Evolutionary conservation across 352 stramenopile species (phyloP).

Genomic region (Globisporangium radiosum): DNA sequence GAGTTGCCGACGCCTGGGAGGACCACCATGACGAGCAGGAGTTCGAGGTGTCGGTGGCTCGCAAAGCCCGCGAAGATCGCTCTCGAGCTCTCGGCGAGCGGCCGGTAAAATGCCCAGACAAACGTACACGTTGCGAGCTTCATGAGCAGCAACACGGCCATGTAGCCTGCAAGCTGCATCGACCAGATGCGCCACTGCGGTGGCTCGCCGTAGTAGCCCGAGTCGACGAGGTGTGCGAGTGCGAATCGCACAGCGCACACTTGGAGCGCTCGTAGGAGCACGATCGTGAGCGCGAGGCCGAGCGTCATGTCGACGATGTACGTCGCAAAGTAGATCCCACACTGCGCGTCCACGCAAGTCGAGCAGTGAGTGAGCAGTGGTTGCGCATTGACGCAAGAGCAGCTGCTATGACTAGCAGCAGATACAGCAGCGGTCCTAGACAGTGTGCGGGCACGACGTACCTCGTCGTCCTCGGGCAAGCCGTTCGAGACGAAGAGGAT

Average conservation of each 20-base stretch:
- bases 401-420: neutral
- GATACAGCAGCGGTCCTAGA: too few relatives aligned
- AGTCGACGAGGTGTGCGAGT: constrained; percentile 35
- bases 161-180: constrained; percentile 46
- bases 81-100: constrained; percentile 36
- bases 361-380: neutral
- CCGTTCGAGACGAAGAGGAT: constrained; percentile 46
- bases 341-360: constrained; percentile 19
- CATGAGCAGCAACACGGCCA: constrained; percentile 37
- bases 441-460: constrained; percentile 4
- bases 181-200: constrained; percentile 47
- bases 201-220: constrained; percentile 66
- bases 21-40: constrained; percentile 75
- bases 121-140: constrained; percentile 42
- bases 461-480: constrained; percentile 41
- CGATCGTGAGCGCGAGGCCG: constrained; percentile 38
- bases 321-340: constrained; percentile 66
- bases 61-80: constrained; percentile 45
- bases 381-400: neutral
- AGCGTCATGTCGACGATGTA: constrained; percentile 66
- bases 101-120: constrained; percentile 33
- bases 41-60: constrained; percentile 57
- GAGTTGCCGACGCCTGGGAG: constrained; percentile 59
- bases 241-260: constrained; percentile 23
- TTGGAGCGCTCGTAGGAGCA: constrained; percentile 39